Base-by-base conservation (phyloP, 2,329 filamentous ascomycete genomes). In the Colletotrichum truncatum region DNA sequence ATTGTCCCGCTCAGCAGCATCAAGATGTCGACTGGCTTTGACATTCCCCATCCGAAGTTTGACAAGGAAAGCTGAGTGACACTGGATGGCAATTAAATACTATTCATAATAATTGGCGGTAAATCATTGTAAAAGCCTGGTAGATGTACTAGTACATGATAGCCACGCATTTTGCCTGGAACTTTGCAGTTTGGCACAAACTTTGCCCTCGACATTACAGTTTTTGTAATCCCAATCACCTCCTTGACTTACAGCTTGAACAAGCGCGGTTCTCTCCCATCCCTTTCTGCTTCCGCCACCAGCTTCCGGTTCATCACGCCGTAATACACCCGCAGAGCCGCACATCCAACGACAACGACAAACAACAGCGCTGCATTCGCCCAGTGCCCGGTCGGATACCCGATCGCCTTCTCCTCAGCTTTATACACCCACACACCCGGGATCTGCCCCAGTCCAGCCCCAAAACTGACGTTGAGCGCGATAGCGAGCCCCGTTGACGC, bases 341-440 rank as follows among this genome's bases (percentile, higher is more conserved):
- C 71, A 62, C 86, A 84, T 2, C 87, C 87, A 0, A 78, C 81
- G 1, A 84, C 80, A 0, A 89, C 88, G 65, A 89, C 84, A 11
- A 91, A 78, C 39, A 91, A 71, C 69, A 91, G 75, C 10, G 78
- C 88, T 3, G 87, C 87, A 72, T 91, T 91, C 4, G 84, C 85
- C 86, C 87, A 91, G 72, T 93, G 90, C 0, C 91, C 91, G 0
- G 89, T 92, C 0, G 89, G 89, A 73, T 91, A 93, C 0, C 91
- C 90, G 9, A 70, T 76, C 21, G 78, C 74, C 16, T 83, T 84
- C 74, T 93, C 89, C 10, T 85, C 77, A 1, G 85, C 81, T 72
- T 90, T 90, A 77, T 92, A 93, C 67, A 92, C 92, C 89, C 89
- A 93, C 1, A 92, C 89, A 0, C 90, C 91, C 0, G 88, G 85